Conservation (phyloP, 495 filamentous ascomycete genomes). For the Apiosordaria backusii region DNA sequence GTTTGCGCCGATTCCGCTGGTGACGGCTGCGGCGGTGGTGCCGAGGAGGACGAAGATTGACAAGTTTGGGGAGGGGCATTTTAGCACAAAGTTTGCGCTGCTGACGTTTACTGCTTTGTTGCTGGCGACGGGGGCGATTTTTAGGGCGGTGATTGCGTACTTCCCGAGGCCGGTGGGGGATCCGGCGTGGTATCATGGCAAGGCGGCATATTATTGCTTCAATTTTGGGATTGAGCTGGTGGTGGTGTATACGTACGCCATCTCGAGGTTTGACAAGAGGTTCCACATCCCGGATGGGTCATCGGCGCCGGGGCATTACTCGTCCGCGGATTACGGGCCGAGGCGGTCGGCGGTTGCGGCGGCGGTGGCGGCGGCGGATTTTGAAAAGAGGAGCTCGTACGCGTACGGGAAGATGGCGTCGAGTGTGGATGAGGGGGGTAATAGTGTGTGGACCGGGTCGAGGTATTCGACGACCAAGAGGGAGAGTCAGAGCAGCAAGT, state of each 20-base stretch:
- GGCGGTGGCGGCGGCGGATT: not conserved
- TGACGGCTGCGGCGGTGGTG: conserved; percentile 43
- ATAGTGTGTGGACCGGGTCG: conserved; percentile 4
- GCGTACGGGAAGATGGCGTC: conserved; percentile 1
- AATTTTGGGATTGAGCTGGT: conserved; percentile 68
- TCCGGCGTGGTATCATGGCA: conserved; percentile 66
- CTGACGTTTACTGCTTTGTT: conserved; percentile 52
- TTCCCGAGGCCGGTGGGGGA: conserved; percentile 48
- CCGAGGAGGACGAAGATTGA: conserved; percentile 54
- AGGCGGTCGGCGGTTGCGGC: not conserved
- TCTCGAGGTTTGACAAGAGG: conserved; percentile 64
- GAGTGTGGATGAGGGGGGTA: not conserved
- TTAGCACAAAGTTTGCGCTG: conserved; percentile 58
- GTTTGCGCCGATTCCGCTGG: conserved; percentile 69
- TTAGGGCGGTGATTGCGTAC: conserved; percentile 59
- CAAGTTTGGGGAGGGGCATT: conserved; percentile 66
- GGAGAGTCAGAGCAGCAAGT: not conserved
- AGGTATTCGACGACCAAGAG: not conserved
- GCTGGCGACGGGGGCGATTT: conserved; percentile 65
- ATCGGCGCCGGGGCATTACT: conserved; percentile 37
- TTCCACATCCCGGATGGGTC: conserved; percentile 62
- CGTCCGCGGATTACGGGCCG: not conserved
- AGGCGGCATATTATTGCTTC: conserved; percentile 74
- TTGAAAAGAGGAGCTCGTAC: not conserved
- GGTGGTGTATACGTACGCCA: conserved; percentile 60